These are phyloP conservation scores for Turnera subulata DNA, from an alignment of 345 rosid genomes.

Conservation along the genomic window DNA sequence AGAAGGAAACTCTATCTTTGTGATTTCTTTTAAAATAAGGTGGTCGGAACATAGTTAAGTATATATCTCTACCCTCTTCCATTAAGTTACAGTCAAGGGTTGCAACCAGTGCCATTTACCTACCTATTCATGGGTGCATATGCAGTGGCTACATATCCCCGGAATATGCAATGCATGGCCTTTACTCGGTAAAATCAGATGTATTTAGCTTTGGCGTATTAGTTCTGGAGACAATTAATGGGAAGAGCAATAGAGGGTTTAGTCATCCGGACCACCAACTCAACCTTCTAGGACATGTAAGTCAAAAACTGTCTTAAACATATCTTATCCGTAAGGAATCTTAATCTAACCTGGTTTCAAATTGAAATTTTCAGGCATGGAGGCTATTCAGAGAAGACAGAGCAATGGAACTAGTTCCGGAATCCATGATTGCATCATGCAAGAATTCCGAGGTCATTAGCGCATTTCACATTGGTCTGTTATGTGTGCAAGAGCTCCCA, in stretches of 20 bases:
- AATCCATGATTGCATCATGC: neutral
- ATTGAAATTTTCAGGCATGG: neutral
- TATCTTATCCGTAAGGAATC: too few relatives aligned
- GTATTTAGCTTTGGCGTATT: conserved; percentile 7
- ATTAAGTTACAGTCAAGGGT: neutral
- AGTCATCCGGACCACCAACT: neutral
- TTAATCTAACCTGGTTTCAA: neutral
- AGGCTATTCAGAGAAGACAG: conserved; percentile 1
- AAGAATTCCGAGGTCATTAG: neutral
- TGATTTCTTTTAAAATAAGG: too few relatives aligned
- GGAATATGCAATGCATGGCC: conserved; percentile 1
- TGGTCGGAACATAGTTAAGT: conserved; percentile 6
- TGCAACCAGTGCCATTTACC: too few relatives aligned
- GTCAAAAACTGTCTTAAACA: neutral
- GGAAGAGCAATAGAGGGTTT: conserved; percentile 1
- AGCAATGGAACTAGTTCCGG: neutral
- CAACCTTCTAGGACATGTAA: conserved; percentile 8
- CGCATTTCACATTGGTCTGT: neutral
- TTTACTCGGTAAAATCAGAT: conserved; percentile 3
- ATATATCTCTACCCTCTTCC: neutral
- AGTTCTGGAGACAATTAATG: conserved; percentile 5
- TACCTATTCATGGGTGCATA: too few relatives aligned
- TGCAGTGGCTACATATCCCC: conserved; percentile 8
- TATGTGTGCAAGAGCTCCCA: neutral
- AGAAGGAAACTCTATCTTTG: too few relatives aligned